Conservation (phyloP, 2,329 filamentous ascomycete genomes). For the Thermomyces lanuginosus region DNA sequence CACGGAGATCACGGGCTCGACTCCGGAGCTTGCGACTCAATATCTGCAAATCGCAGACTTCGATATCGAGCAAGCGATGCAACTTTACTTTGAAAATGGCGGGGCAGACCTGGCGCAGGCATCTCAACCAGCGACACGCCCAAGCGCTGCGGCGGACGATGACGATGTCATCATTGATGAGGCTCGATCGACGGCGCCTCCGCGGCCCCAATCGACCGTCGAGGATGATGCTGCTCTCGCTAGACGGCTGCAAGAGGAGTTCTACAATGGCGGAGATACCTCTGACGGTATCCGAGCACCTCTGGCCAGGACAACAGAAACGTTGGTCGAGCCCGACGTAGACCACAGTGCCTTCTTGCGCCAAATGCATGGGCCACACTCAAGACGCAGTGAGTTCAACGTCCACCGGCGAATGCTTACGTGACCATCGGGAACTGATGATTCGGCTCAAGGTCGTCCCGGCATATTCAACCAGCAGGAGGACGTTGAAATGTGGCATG, state of each 20-base stretch:
- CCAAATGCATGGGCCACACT: conserved; percentile 39
- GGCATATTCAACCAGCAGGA: conserved; percentile 57
- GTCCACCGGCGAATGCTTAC: too few relatives aligned
- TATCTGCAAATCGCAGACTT: conserved; percentile 75
- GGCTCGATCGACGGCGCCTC: conserved; percentile 13
- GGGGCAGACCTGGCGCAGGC: conserved; percentile 35
- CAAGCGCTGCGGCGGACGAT: conserved; percentile 38
- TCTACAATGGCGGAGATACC: conserved; percentile 48
- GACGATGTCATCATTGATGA: conserved; percentile 36
- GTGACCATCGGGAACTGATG: conserved; percentile 2
- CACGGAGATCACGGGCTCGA: conserved; percentile 62
- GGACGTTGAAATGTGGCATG: conserved; percentile 33
- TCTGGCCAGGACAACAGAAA: conserved; percentile 81
- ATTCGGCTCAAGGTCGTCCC: conserved; percentile 23
- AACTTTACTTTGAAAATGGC: conserved; percentile 79
- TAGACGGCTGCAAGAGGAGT: conserved; percentile 74
- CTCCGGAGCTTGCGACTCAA: conserved; percentile 55
- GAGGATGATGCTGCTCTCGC: conserved; percentile 94
- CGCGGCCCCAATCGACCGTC: conserved; percentile 33
- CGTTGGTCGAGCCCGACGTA: conserved; percentile 58
- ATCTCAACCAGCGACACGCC: conserved; percentile 13
- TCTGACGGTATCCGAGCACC: conserved; percentile 64
- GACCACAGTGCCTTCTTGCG: conserved; percentile 46
- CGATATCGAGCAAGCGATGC: conserved; percentile 70
- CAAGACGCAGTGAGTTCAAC: conserved; percentile 19